Base-by-base conservation (phyloP, 768 basidiomycete species). In the Xerocomus brunneocitrinus region DNA sequence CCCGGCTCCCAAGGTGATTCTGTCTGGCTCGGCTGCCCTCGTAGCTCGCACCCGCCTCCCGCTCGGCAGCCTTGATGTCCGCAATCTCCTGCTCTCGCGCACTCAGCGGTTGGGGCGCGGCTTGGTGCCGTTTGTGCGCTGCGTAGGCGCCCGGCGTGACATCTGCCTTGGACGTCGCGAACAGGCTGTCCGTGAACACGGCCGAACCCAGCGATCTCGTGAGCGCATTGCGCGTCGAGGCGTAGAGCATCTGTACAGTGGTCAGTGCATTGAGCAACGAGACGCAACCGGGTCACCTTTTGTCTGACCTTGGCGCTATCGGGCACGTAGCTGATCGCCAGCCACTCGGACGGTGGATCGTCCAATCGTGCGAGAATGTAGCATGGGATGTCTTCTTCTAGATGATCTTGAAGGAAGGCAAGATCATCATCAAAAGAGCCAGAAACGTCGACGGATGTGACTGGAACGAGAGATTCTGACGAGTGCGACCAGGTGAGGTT, bases 21-120 rank as follows among this genome's bases (percentile, higher is more conserved):
- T 73, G 70, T 57, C 82, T 73, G 3, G 73, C 75, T 28, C 76
- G 74, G 58, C 80, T 85, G 7, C 83, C 85, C 55, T 82, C 78
- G 58, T 85, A 87, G 1, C 67, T 66, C 45, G 70, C 71, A 47
- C 74, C 78, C 8, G 76, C 77, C 51, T 76, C 73, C n/a, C 81
- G 76, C 66, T 95, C 95, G 3, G 90, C 89, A 1, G 82, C 80
- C 45, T 79, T 81, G 54, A 95, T 78, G 50, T 86, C 84, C 0
- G 79, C 86, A 56, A 95, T 77, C 66, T 95, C 93, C 55, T 84
- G 79, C 69, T 98, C 95, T 31, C 86, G 79, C 0, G 81, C 79
- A 36, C 86, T 91, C 61, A 97, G 76, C 1, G 94, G 95, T 56
- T 89, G 79, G 2, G 91, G 89, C 0, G 91, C 89, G 31, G 80